Conservation (phyloP, 2,329 filamentous ascomycete genomes). For the Trichoderma koningii region DNA sequence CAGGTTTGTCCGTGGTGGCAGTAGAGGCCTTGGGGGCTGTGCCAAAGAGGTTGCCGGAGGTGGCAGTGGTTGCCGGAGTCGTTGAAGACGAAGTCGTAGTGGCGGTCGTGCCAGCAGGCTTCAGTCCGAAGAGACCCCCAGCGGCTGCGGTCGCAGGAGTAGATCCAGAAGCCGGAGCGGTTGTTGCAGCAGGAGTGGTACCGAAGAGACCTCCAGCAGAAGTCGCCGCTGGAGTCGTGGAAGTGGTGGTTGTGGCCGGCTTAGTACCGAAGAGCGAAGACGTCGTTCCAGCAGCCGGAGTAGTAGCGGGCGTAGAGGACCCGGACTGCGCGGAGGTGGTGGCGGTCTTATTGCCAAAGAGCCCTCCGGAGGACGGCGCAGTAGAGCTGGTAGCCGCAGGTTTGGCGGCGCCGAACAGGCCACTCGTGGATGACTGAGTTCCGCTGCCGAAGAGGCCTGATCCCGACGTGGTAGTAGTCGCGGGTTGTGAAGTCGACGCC, state of each 20-base stretch:
- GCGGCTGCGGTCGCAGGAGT: conserved; percentile 37
- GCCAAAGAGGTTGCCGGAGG: conserved; percentile 34
- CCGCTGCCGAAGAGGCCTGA: conserved; percentile 38
- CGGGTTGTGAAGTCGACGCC: conserved; percentile 25
- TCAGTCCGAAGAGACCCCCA: conserved; percentile 40
- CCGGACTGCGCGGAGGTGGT: conserved; percentile 31
- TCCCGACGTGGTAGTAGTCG: conserved; percentile 31
- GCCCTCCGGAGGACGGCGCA: conserved; percentile 31
- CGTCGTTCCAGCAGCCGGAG: conserved; percentile 32
- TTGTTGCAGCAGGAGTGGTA: conserved; percentile 35
- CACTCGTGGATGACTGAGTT: conserved; percentile 35
- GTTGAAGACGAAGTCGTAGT: conserved; percentile 35
- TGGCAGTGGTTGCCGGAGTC: conserved; percentile 35
- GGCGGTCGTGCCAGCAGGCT: conserved; percentile 36
- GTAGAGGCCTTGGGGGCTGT: conserved; percentile 31
- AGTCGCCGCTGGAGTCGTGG: conserved; percentile 39
- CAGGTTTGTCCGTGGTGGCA: conserved; percentile 32
- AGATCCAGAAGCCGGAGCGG: conserved; percentile 28
- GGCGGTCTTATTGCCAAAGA: conserved; percentile 34
- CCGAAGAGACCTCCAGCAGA: conserved; percentile 43
- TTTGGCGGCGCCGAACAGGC: conserved; percentile 31
- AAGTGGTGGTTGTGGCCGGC: conserved; percentile 41
- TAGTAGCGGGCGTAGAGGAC: conserved; percentile 34
- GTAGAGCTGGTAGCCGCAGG: conserved; percentile 31
- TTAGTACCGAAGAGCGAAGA: conserved; percentile 47